phyloP scores from a whole-genome alignment of 768 basidiomycete genomes.

The Russula sp. region DNA sequence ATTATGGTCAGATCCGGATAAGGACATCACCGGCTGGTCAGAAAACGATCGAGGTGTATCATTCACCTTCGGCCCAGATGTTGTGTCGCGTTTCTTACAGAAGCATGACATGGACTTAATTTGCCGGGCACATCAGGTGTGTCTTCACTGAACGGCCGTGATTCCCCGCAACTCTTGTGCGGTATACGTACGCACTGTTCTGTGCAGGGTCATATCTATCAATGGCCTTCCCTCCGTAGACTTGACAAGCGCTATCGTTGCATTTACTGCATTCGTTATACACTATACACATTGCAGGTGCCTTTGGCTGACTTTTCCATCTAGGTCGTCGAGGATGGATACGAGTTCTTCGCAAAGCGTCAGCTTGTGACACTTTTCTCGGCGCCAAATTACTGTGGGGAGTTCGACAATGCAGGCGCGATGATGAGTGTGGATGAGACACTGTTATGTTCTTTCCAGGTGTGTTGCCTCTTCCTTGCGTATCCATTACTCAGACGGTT shows the following conservation, averaged over 20 bases:
- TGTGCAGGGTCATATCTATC: not conserved
- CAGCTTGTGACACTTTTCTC: slow-evolving; percentile 96
- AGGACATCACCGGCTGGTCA: slow-evolving; percentile 98
- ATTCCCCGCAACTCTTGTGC: not conserved
- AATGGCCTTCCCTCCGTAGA: not conserved
- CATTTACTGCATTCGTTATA: not conserved
- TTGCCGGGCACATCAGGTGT: slow-evolving; percentile 94
- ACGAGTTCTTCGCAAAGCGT: slow-evolving; percentile 98
- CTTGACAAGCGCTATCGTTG: not conserved
- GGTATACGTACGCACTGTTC: not conserved
- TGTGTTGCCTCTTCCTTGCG: slow-evolving; percentile 27
- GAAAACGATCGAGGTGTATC: slow-evolving; percentile 99
- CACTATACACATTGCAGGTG: not conserved
- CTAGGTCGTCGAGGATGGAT: slow-evolving; percentile 97
- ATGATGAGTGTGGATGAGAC: slow-evolving; percentile 99
- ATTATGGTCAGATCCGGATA: slow-evolving; percentile 98
- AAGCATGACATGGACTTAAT: slow-evolving; percentile 99
- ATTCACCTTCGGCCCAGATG: slow-evolving; percentile 98
- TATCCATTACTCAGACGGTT: not conserved
- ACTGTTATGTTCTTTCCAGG: slow-evolving; percentile 95
- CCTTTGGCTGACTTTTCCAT: not conserved
- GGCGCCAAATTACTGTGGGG: slow-evolving; percentile 90
- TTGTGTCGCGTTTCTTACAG: slow-evolving; percentile 96
- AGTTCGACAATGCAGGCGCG: slow-evolving; percentile 98
- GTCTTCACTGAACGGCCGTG: slow-evolving; percentile 25